These are phyloP conservation scores for Penicillium janthinellum DNA, from an alignment of 2,329 filamentous ascomycete species.

Conservation along the genomic window DNA sequence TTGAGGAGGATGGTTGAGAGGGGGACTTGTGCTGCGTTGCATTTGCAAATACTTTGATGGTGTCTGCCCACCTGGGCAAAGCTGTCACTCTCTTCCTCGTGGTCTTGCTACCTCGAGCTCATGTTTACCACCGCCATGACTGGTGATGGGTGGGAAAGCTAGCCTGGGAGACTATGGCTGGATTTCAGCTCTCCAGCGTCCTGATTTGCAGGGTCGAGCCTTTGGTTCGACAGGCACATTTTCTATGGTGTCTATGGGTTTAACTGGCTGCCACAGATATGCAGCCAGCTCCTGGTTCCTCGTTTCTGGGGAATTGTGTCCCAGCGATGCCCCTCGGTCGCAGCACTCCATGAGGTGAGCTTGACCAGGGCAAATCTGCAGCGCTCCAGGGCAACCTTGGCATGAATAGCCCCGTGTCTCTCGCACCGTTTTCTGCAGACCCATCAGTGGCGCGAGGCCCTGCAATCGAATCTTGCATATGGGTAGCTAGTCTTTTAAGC, in stretches of 20 bases:
- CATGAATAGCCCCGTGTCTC: background rate
- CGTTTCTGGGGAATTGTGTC: background rate
- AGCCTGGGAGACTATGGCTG: too few relatives aligned
- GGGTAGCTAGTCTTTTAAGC: background rate
- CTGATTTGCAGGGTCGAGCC: background rate
- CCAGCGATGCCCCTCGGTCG: background rate
- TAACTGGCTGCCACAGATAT: background rate
- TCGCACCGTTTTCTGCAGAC: background rate
- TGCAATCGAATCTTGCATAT: background rate
- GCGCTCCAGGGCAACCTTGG: background rate
- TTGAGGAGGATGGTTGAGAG: slow-evolving; percentile 34
- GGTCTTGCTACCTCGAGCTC: background rate
- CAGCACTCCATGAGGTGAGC: background rate
- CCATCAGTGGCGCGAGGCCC: background rate
- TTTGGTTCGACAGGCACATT: background rate
- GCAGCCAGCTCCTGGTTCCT: background rate
- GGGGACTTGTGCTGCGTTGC: background rate
- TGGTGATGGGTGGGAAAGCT: background rate
- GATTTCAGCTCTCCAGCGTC: background rate
- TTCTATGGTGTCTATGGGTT: background rate
- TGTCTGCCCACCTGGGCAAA: background rate
- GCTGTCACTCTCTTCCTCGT: background rate
- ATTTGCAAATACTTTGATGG: background rate
- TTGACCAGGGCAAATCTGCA: background rate
- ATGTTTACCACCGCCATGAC: background rate